Evolutionary conservation across 495 filamentous ascomycete genomes (phyloP).

Genomic region (Talaromyces adpressus): DNA sequence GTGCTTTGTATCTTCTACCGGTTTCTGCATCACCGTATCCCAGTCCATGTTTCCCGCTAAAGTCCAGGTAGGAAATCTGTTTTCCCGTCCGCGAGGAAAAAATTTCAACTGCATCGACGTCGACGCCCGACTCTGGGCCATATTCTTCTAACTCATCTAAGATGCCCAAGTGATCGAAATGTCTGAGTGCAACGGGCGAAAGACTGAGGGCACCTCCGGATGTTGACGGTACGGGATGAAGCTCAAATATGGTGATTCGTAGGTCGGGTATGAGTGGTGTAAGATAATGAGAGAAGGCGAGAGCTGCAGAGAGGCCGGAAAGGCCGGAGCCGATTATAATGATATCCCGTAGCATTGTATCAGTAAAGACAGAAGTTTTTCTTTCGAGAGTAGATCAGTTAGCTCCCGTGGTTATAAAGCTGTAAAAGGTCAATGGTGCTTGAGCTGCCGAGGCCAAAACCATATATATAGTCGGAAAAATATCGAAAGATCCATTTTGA

Average conservation of each 20-base stretch:
- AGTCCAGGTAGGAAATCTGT: slow-evolving; percentile 37
- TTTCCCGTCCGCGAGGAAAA: slow-evolving; percentile 45
- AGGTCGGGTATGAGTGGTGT: slow-evolving; percentile 35
- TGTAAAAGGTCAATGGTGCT: background rate
- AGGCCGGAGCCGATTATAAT: slow-evolving; percentile 52
- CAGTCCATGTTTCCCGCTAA: slow-evolving; percentile 28
- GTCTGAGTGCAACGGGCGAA: slow-evolving; percentile 52
- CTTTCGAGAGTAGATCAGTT: background rate
- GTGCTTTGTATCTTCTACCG: slow-evolving; percentile 26
- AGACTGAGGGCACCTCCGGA: slow-evolving; percentile 58
- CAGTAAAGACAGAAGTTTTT: background rate
- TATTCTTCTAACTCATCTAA: slow-evolving; percentile 34
- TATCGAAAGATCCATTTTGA: background rate
- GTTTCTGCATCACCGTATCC: slow-evolving; percentile 24
- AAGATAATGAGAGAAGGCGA: slow-evolving; percentile 43
- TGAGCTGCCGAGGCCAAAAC: background rate
- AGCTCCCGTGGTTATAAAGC: background rate
- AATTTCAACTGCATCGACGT: slow-evolving; percentile 46
- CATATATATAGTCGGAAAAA: background rate
- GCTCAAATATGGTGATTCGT: slow-evolving; percentile 49
- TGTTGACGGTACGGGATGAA: slow-evolving; percentile 46
- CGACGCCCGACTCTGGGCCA: slow-evolving; percentile 36
- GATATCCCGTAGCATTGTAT: slow-evolving; percentile 23
- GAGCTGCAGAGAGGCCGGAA: slow-evolving; percentile 46
- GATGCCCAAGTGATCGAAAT: slow-evolving; percentile 50